These are phyloP conservation scores for Chlamydomonas sp. DNA, from an alignment of 139 green algal species.

Conservation along the genomic window DNA sequence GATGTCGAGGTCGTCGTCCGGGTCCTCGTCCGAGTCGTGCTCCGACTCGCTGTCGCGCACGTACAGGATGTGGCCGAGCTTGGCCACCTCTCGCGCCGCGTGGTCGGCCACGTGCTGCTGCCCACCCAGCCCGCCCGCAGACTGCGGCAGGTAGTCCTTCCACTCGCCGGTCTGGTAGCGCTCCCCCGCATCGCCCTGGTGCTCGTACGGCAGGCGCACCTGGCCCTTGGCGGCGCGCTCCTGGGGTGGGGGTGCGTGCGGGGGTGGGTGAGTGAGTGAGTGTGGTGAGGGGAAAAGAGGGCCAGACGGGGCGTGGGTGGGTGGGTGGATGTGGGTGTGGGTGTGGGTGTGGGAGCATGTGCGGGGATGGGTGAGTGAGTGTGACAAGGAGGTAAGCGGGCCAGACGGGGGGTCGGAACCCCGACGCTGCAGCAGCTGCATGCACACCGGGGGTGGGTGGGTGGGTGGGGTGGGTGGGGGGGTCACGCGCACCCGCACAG, in stretches of 20 bases:
- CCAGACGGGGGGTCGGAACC: too few relatives aligned
- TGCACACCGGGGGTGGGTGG: too few relatives aligned
- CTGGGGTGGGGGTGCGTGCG: not conserved
- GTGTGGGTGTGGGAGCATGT: not conserved
- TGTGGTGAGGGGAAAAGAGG: too few relatives aligned
- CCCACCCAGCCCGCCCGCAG: slow-evolving; percentile 43
- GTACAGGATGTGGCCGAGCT: slow-evolving; percentile 69
- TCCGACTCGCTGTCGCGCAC: slow-evolving; percentile 63
- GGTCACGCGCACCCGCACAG: too few relatives aligned
- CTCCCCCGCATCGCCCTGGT: not conserved
- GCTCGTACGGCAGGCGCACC: slow-evolving; percentile 13
- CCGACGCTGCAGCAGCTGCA: too few relatives aligned
- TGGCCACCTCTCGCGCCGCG: not conserved
- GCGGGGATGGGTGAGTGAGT: too few relatives aligned
- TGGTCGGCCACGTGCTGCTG: slow-evolving; percentile 1
- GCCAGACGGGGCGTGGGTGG: not conserved
- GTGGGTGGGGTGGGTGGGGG: too few relatives aligned
- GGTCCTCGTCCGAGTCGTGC: slow-evolving; percentile 71
- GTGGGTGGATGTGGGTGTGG: not conserved
- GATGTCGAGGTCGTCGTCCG: slow-evolving; percentile 74
- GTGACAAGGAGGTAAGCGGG: too few relatives aligned
- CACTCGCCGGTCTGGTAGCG: slow-evolving; percentile 3
- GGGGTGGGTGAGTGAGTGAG: not conserved
- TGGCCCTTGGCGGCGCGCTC: slow-evolving; percentile 1
- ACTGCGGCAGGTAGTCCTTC: slow-evolving; percentile 47